Evolutionary conservation across 805 yeast species (phyloP).

Genomic region (Cyberlindnera bimundalis): DNA sequence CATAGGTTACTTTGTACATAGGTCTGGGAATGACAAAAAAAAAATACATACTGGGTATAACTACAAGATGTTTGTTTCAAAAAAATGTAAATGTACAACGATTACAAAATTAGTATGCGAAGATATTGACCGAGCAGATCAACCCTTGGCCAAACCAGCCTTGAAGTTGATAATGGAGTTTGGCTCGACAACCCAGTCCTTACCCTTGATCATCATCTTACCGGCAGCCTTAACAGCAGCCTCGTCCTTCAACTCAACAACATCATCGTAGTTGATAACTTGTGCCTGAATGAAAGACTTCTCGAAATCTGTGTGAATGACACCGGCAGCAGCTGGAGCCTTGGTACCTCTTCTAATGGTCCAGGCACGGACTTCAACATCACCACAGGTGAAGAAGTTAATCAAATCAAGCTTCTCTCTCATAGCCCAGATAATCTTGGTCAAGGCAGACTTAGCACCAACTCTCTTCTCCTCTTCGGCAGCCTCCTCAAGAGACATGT

Average conservation of each 20-base stretch:
- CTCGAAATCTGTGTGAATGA: slow-evolving; percentile 92
- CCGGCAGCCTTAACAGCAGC: slow-evolving; percentile 81
- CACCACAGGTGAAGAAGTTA: slow-evolving; percentile 94
- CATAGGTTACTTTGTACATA: too few species aligned
- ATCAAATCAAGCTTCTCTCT: slow-evolving; percentile 81
- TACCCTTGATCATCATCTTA: slow-evolving; percentile 87
- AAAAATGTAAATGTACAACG: too few species aligned
- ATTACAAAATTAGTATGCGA: not conserved
- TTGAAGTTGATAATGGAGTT: slow-evolving; percentile 91
- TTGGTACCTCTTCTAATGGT: slow-evolving; percentile 87
- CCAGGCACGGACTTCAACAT: slow-evolving; percentile 98
- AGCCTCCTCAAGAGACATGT: slow-evolving; percentile 83
- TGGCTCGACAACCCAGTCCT: slow-evolving; percentile 91
- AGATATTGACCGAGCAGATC: not conserved
- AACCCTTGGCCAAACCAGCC: slow-evolving; percentile 83
- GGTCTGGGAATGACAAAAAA: too few species aligned
- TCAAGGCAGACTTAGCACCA: slow-evolving; percentile 77
- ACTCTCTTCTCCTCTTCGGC: slow-evolving; percentile 69
- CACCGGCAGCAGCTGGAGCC: slow-evolving; percentile 99
- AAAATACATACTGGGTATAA: too few species aligned
- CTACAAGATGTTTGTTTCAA: too few species aligned
- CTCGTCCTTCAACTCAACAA: slow-evolving; percentile 78
- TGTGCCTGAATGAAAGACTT: slow-evolving; percentile 93
- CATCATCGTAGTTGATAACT: slow-evolving; percentile 80
- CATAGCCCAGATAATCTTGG: slow-evolving; percentile 83